Evolutionary conservation across 1,139 yeast species (phyloP).

Genomic region (Lodderomyces beijingensis): DNA sequence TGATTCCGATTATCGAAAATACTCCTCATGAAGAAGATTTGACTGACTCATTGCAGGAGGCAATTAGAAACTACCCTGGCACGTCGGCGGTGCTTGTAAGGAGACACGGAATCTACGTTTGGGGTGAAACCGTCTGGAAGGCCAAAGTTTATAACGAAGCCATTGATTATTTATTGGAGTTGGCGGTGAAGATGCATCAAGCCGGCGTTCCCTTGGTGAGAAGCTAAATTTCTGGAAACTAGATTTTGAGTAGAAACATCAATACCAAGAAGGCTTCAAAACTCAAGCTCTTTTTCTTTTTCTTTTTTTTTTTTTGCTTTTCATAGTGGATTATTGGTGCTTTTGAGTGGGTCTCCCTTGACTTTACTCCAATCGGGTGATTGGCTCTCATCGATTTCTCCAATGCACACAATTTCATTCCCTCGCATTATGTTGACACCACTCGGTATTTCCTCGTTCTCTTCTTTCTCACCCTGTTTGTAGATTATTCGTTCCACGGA

Average conservation of each 20-base stretch:
- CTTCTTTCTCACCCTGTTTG: constrained; percentile 21
- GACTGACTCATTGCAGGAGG: constrained; percentile 60
- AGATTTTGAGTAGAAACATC: neutral
- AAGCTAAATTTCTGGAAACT: constrained; percentile 12
- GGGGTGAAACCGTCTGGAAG: constrained; percentile 93
- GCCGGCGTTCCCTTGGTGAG: constrained; percentile 51
- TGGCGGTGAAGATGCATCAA: constrained; percentile 76
- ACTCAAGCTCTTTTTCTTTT: too few relatives aligned
- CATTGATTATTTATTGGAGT: constrained; percentile 78
- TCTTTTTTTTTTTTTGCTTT: constrained; percentile 1
- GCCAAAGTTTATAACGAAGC: constrained; percentile 94
- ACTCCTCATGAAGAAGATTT: constrained; percentile 85
- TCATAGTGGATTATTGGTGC: constrained; percentile 40
- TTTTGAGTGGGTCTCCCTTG: constrained; percentile 32
- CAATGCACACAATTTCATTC: constrained; percentile 74
- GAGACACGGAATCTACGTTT: constrained; percentile 90
- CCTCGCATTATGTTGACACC: constrained; percentile 78
- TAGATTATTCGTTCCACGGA: constrained; percentile 54
- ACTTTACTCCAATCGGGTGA: constrained; percentile 58
- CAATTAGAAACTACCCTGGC: constrained; percentile 65
- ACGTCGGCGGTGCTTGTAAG: constrained; percentile 86
- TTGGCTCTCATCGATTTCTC: constrained; percentile 55
- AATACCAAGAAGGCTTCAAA: too few relatives aligned
- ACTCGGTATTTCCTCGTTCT: constrained; percentile 45
- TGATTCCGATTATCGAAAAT: constrained; percentile 87